Conservation (phyloP, 208 protist species). For the Phytomonas francai region DNA sequence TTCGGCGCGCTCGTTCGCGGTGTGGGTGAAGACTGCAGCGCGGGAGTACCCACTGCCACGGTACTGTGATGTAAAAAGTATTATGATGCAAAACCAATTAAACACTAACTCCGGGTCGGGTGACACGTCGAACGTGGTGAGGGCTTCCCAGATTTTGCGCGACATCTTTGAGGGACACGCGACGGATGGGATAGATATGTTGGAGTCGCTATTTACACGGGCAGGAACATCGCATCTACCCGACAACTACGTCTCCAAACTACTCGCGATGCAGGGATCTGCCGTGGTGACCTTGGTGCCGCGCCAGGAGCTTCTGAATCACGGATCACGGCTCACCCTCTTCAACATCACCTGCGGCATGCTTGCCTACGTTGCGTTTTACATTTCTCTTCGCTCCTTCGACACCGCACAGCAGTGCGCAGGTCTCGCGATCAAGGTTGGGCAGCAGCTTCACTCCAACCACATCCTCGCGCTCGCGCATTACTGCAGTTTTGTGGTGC, state of each 20-base stretch:
- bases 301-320: conserved; percentile 18
- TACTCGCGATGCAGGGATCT: conserved; percentile 25
- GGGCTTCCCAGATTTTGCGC: conserved; percentile 5
- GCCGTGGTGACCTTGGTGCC: conserved; percentile 10
- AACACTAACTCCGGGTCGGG: no score
- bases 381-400: conserved; percentile 50
- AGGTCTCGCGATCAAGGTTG: conserved; percentile 57
- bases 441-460: conserved; percentile 65
- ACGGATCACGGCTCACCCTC: conserved; percentile 48
- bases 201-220: conserved; percentile 14
- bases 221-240: conserved; percentile 14
- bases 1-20: neutral
- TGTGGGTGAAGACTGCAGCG: neutral
- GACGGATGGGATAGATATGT: conserved; percentile 16
- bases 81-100: neutral
- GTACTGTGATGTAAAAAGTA: neutral
- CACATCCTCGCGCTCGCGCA: conserved; percentile 59
- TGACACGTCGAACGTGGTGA: neutral
- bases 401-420: conserved; percentile 50
- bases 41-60: neutral
- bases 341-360: conserved; percentile 70
- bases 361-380: conserved; percentile 70
- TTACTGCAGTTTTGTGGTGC: conserved; percentile 58
- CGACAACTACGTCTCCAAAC: conserved; percentile 28
- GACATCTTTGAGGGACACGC: conserved; percentile 32